Conservation (phyloP, 768 basidiomycete species). For the Tylopilus sp. region DNA sequence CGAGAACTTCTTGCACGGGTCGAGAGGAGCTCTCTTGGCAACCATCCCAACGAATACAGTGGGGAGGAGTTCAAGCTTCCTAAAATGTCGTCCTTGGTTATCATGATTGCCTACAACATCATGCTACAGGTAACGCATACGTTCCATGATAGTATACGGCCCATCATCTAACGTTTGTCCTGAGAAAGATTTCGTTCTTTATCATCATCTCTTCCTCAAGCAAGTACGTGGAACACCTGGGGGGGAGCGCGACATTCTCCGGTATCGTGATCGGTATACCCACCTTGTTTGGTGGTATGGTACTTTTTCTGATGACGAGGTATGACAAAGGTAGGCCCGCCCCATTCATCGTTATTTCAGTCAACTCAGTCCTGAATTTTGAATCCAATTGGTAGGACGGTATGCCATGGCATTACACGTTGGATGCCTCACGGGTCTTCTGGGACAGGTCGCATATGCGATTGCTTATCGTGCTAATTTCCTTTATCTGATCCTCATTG, state of each 20-base stretch:
- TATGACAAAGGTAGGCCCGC: constrained; percentile 49
- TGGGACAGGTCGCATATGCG: constrained; percentile 60
- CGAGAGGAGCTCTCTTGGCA: neutral
- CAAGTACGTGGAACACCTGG: constrained; percentile 57
- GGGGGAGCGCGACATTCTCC: constrained; percentile 68
- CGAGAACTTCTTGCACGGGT: neutral
- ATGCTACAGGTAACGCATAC: constrained; percentile 42
- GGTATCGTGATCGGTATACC: constrained; percentile 68
- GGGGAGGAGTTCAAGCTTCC: constrained; percentile 47
- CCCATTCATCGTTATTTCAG: neutral
- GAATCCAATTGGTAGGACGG: constrained; percentile 39
- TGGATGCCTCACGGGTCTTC: constrained; percentile 47
- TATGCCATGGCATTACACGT: constrained; percentile 55
- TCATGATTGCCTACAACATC: constrained; percentile 42
- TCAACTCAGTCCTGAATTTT: neutral
- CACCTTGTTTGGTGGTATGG: constrained; percentile 55
- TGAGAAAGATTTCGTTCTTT: constrained; percentile 60
- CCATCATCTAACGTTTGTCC: neutral
- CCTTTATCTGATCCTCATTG: constrained; percentile 68
- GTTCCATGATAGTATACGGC: neutral
- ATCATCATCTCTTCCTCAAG: constrained; percentile 66
- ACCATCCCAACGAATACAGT: constrained; percentile 16
- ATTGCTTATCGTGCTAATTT: constrained; percentile 56
- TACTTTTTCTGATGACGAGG: constrained; percentile 52
- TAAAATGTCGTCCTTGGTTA: constrained; percentile 41